Evolutionary conservation across 2,329 filamentous ascomycete genomes (phyloP), one percentile per base, ranked within the genome.

Genomic region (Fusarium verticillioides): DNA sequence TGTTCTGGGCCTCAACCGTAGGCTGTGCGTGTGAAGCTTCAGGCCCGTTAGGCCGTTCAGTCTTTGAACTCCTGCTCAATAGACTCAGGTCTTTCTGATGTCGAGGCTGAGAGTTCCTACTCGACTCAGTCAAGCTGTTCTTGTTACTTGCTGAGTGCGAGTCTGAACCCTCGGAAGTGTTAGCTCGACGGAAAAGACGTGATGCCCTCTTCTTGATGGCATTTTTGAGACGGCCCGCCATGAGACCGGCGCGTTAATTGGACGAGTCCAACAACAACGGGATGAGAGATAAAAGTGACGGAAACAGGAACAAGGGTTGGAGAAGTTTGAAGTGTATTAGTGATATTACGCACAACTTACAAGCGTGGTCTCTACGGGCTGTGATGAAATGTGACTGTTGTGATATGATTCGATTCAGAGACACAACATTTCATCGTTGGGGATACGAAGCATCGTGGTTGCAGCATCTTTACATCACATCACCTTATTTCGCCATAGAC

Each of bases 141-240:
- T 40, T 67, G 23, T 62, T 67, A 23, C 23, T 36, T 43, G 56
- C 19, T 5, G 59, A 18, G 19, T 52, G 40, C 9, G 67, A 28
- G 13, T 40, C 36, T 49, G 56, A 39, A 32, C 42, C 37, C 7
- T 63, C 70, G 28, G 58, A 40, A 23, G 40, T 34, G 47, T 49
- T 39, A 23, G 39, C 56, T 53, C 58, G 39, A 40, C 63, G 57
- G 15, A 72, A 67, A 26, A 76, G 63, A 23, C 74, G 74, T 23
- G 66, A 73, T 63, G 60, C 60, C 59, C 72, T 50, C 63, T 67
- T 76, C 50, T 66, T 72, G 72, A 76, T 60, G 52, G 60, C 56
- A 65, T 68, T 49, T 47, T 68, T 76, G 43, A 76, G 43, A 34
- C 72, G 64, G 50, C 52, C 37, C 52, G 74, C 69, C 73, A 73